Evolutionary conservation across 1,139 yeast genomes (phyloP), one percentile per base, ranked within the genome.

Genomic region (Meyerozyma carpophila): DNA sequence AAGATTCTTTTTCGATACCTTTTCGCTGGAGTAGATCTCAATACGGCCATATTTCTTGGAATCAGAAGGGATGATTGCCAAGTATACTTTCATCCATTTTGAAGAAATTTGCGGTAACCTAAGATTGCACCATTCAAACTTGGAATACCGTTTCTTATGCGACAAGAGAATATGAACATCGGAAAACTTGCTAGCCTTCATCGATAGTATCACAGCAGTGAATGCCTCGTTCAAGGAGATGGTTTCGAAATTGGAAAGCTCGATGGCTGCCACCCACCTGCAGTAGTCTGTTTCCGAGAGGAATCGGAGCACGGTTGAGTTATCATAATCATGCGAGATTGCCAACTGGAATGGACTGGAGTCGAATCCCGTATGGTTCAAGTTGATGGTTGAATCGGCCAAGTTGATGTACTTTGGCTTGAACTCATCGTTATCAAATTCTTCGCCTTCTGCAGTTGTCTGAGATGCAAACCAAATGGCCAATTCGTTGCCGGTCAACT

Each of bases 81-180:
- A 64, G 47, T 57, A 76, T 43, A 78, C 75, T 53, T 75, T 69
- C 28, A 78, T 58, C 82, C 83, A 79, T 57, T 75, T 75, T 47
- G 73, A 68, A 45, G 78, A 75, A 38, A 78, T 62, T 50, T 75
- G 80, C 7, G 84, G 83, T 50, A 78, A 70, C 44, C 83, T 59
- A 46, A 79, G 57, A 52, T 78, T 74, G 56, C 79, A 75, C 83
- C 83, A 79, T 52, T 79, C 84, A 43, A 58, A 68, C 45, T 73
- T 70, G 20, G 72, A 58, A 43, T 66, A 65, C 46, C 75, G 64
- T 52, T 75, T 74, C 47, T 65, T 70, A 41, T 72, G 72, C 3
- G 77, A 69, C 44, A 79, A 63, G 32, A 79, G 60, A 2, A 79
- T 73, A 51, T 77, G 77, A 41, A 77, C 69, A 53, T 79, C 84